These are phyloP conservation scores for Saccharum officinarum DNA, from an alignment of 176 grass and related monocot genomes.

Conservation along the genomic window DNA sequence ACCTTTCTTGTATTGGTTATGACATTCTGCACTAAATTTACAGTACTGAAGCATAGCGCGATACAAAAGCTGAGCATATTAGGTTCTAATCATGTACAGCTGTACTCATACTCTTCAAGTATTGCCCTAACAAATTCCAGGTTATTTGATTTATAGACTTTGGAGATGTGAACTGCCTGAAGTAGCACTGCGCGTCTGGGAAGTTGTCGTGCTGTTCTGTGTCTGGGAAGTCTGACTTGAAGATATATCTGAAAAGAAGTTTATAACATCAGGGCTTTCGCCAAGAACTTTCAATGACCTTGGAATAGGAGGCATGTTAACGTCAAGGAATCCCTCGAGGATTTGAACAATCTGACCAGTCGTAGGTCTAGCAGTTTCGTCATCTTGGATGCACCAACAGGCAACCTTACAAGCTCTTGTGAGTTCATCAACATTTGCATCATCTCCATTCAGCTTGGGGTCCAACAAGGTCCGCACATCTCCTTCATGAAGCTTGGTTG, in stretches of 20 bases:
- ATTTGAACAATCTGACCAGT: conserved; percentile 81
- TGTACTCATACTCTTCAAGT: conserved; percentile 8
- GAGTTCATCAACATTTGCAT: conserved; percentile 56
- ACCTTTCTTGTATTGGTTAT: neutral
- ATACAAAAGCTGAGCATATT: conserved; percentile 11
- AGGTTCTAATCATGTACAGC: conserved; percentile 31
- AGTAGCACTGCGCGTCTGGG: conserved; percentile 39
- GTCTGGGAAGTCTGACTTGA: conserved; percentile 45
- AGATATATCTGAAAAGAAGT: conserved; percentile 78
- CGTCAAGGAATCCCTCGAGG: conserved; percentile 68
- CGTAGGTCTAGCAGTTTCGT: conserved; percentile 66
- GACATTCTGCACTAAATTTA: conserved; percentile 16
- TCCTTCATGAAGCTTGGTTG: conserved; percentile 60
- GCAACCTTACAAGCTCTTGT: conserved; percentile 78
- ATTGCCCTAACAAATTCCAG: conserved; percentile 29
- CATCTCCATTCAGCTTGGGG: conserved; percentile 55
- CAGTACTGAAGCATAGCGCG: conserved; percentile 13
- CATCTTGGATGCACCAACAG: conserved; percentile 95
- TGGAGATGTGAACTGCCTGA: conserved; percentile 27
- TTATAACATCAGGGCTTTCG: conserved; percentile 65
- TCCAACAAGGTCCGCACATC: conserved; percentile 61
- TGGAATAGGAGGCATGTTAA: conserved; percentile 74
- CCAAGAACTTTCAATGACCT: conserved; percentile 59
- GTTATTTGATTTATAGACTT: conserved; percentile 29
- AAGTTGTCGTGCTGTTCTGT: conserved; percentile 47